A percentile compares a stretch with the other conserved stretches of the same genome.
phyloP scores from a whole-genome alignment of 2,329 filamentous ascomycete species.

The Malbranchea cinnamomea region DNA sequence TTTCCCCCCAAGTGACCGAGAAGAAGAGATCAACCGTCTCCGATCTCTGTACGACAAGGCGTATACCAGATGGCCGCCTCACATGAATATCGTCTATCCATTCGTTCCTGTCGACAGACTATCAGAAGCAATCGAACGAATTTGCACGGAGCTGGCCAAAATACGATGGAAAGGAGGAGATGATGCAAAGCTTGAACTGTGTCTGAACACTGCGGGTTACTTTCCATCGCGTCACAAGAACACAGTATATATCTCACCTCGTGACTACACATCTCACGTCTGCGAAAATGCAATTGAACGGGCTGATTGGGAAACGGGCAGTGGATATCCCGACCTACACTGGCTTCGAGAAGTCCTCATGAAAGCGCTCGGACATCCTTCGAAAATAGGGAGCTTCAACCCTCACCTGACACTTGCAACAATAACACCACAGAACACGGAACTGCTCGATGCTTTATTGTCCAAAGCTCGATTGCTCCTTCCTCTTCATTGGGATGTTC shows the following conservation, averaged over 20 bases:
- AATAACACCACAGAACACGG: conserved; percentile 31
- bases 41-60: conserved; percentile 49
- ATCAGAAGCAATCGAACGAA: conserved; percentile 25
- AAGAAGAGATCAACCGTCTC: conserved; percentile 37
- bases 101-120: conserved; percentile 41
- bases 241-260: conserved; percentile 32
- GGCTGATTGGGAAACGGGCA: neutral
- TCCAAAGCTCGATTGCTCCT: conserved; percentile 39
- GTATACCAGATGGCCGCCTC: conserved; percentile 48
- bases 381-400: conserved; percentile 18
- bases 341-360: conserved; percentile 24
- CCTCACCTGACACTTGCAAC: conserved; percentile 49
- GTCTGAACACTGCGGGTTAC: conserved; percentile 28
- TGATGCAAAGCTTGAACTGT: conserved; percentile 3
- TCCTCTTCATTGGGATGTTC: conserved; percentile 33
- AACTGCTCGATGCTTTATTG: conserved; percentile 36
- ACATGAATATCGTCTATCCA: conserved; percentile 52
- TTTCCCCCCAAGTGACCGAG: conserved; percentile 37
- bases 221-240: conserved; percentile 37
- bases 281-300: too few relatives aligned
- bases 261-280: too few relatives aligned
- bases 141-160: conserved; percentile 22
- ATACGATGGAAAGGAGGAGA: neutral
- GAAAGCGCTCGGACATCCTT: conserved; percentile 17
- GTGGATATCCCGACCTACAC: conserved; percentile 13